Evolutionary conservation across 441 rosid genomes (phyloP), one percentile per base, ranked within the genome.

Genomic region (Viola pubescens): DNA sequence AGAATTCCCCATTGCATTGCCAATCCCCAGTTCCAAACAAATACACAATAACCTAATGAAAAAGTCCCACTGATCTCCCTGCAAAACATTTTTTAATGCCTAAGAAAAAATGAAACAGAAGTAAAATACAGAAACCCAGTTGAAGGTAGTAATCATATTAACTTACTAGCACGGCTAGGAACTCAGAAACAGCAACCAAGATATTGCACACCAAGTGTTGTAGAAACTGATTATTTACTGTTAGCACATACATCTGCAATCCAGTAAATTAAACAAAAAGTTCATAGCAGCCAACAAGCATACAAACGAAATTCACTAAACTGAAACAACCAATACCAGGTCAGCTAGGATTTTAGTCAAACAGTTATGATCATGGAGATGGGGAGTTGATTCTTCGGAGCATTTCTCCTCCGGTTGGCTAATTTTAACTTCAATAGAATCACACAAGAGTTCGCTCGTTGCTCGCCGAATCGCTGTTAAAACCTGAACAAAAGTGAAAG

Each of bases 171-270:
- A 69, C 71, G 68, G 68, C 76, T 46, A 85, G 50, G 63, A 70
- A 76, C 70, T 81, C 79, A 0, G 94, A 80, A 56, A 84, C 50
- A 59, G 68, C 70, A 14, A 65, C 76, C 69, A 92, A 86, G 61
- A 87, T 61, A 60, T 78, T 85, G 70, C 86, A 84, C 3, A 76
- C 82, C 71, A 77, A 70, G 79, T 89, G 94, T 63, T 68, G 87
- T 76, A 86, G 62, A 71, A 70, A 85, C 6, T 54, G 80, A 65
- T 63, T 81, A 68, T 76, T 77, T 46, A 74, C 64, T 12, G 71
- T 67, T 40, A 84, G 68, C 65, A 81, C 67, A 70, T 54, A 39
- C 53, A 81, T 76, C 97, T 92, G 81, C 66, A 5, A 61, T 9
- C 39, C 57, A 54, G 51, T 43, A 40, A 40, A 9, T 57, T 41